Base-by-base conservation (phyloP, 129 eudicot genomes). In the Lactuca sativa region DNA sequence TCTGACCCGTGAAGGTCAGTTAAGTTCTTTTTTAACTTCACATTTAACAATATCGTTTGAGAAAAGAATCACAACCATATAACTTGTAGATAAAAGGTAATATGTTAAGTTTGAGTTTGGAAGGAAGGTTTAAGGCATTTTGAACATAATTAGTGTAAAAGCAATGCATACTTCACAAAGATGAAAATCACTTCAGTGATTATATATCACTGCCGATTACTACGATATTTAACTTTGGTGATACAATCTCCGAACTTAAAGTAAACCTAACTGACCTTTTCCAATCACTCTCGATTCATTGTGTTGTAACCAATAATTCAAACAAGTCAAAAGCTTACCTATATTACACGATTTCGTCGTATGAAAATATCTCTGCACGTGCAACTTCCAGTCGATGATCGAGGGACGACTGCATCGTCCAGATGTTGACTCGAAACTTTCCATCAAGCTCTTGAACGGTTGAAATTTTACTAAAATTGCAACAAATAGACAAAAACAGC, bases 311-410 rank as follows among this genome's bases (percentile, higher is more conserved):
- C 30, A 25, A 3, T 31, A 15, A 9, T 16, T 55, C 31, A n/a
- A 16, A 78, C 36, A 25, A 59, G 14, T 54, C 47, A 71, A 70
- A 62, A 62, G 44, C 79, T 61, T 52, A 83, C 87, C 87, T 57
- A 64, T 60, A 59, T 67, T 79, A 64, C 13, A 59, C 31, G 70
- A 66, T 41, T 55, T 79, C 59, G 78, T 64, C 66, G 30, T 63
- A 52, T 8, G 62, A 49, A 58, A 21, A 59, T 58, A 75, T 66
- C 74, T 83, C 43, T 52, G 81, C 40, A 77, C 62, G 54, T 17
- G 66, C 15, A 65, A 9, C 38, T 75, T 74, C 79, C 81, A 74
- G 31, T 53, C 58, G 44, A 51, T 43, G 34, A 67, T 64, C 52
- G 64, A 70, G 6, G 66, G 71, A 74, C 71, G 74, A 21, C 58